Conservation (phyloP, 1,284 basidiomycete species). For the Microbotryomycetes sp. region DNA sequence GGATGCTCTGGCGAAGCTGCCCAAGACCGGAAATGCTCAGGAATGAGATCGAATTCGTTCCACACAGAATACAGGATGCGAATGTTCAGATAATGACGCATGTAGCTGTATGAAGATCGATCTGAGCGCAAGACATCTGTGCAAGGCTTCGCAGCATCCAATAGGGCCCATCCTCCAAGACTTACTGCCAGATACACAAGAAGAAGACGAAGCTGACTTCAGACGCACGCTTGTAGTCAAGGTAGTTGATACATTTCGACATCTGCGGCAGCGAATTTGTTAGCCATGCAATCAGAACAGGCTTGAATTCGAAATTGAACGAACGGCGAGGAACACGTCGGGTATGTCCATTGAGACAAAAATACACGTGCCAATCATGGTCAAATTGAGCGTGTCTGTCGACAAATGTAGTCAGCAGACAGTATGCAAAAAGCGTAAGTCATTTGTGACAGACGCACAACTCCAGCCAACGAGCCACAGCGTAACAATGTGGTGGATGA, state of each 20-base stretch:
- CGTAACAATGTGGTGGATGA: constrained; percentile 73
- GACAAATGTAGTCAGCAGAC: background rate
- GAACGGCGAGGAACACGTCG: constrained; percentile 76
- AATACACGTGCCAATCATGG: constrained; percentile 83
- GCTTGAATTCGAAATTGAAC: constrained; percentile 38
- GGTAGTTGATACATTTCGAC: constrained; percentile 81
- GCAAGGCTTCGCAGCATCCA: too few relatives aligned
- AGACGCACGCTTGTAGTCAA: constrained; percentile 55
- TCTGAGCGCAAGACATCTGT: too few relatives aligned
- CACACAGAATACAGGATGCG: constrained; percentile 82
- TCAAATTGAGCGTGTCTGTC: constrained; percentile 47
- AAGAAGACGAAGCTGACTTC: constrained; percentile 62
- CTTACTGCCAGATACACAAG: constrained; percentile 73
- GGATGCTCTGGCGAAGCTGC: background rate
- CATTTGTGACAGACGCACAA: constrained; percentile 41
- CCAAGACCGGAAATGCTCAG: constrained; percentile 38
- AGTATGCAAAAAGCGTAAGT: background rate
- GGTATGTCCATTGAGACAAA: constrained; percentile 97
- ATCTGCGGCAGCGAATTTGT: constrained; percentile 49
- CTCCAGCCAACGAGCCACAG: constrained; percentile 97
- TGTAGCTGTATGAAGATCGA: constrained; percentile 81
- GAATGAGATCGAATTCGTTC: constrained; percentile 68
- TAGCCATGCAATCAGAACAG: too few relatives aligned
- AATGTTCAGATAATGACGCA: constrained; percentile 89
- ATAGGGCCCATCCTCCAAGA: too few relatives aligned